These are phyloP conservation scores for Sarocladium kiliense DNA, from an alignment of 2,329 filamentous ascomycete genomes.

Conservation along the genomic window DNA sequence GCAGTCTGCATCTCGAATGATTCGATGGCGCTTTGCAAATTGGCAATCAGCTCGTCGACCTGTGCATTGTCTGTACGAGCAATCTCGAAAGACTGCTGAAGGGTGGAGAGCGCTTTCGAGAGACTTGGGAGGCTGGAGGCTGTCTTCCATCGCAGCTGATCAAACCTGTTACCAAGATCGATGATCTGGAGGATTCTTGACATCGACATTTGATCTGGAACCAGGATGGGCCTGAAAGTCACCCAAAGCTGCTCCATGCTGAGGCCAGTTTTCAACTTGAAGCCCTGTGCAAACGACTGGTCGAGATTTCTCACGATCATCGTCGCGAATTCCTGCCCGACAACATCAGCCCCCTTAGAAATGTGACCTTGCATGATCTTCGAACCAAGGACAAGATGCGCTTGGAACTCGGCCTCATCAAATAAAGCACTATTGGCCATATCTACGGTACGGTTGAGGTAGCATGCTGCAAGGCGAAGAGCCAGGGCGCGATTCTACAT, in stretches of 20 bases:
- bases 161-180: constrained; percentile 53
- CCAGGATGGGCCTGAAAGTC: constrained; percentile 58
- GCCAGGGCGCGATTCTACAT: constrained; percentile 20
- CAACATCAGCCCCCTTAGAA: constrained; percentile 17
- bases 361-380: constrained; percentile 34
- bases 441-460: constrained; percentile 48
- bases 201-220: constrained; percentile 40
- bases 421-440: constrained; percentile 42
- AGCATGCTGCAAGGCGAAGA: constrained; percentile 39
- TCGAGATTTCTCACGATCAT: not conserved
- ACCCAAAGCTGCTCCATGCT: constrained; percentile 80
- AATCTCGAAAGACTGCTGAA: constrained; percentile 52
- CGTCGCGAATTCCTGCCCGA: constrained; percentile 31
- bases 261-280: constrained; percentile 68
- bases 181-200: constrained; percentile 47
- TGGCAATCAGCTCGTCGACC: constrained; percentile 41
- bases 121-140: constrained; percentile 47
- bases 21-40: constrained; percentile 46
- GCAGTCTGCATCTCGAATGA: constrained; percentile 43
- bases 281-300: constrained; percentile 56
- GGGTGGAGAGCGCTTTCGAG: constrained; percentile 45
- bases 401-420: constrained; percentile 60
- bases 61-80: constrained; percentile 38
- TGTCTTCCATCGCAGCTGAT: constrained; percentile 55
- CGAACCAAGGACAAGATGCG: constrained; percentile 50